phyloP scores from a whole-genome alignment of 2,329 filamentous ascomycete genomes.

The Drechmeria coniospora region DNA sequence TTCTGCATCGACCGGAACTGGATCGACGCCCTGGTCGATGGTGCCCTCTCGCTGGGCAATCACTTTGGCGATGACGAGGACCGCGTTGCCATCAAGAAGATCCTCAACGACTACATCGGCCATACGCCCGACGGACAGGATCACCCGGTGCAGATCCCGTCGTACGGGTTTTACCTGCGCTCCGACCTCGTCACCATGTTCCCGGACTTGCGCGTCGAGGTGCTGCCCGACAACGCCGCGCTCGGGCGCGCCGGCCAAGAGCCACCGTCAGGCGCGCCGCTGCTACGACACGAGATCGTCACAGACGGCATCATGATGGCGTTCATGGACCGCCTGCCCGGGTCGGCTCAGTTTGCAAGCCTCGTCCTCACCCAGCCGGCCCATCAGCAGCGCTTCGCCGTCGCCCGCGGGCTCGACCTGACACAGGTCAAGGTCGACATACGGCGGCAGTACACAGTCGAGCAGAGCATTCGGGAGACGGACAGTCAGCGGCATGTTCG shows the following conservation, averaged over 20 bases:
- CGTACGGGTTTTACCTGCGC: conserved; percentile 23
- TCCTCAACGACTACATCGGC: conserved; percentile 16
- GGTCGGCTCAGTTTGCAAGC: conserved; percentile 8
- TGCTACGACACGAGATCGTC: conserved; percentile 17
- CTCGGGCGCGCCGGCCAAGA: not conserved
- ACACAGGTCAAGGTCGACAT: conserved; percentile 5
- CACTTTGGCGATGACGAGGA: conserved; percentile 17
- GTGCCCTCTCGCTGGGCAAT: conserved; percentile 25
- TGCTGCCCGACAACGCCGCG: not conserved
- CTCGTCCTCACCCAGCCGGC: conserved; percentile 19
- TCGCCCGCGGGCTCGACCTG: conserved; percentile 6
- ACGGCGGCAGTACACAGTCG: conserved; percentile 10
- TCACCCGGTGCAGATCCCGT: conserved; percentile 16
- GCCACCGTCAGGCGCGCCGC: conserved; percentile 4
- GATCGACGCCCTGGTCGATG: conserved; percentile 26
- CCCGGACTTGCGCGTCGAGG: conserved; percentile 19
- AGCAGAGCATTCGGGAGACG: not conserved
- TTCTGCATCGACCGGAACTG: conserved; percentile 29
- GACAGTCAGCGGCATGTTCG: not conserved
- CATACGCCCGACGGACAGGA: conserved; percentile 3
- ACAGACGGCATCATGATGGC: conserved; percentile 16
- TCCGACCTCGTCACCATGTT: conserved; percentile 20
- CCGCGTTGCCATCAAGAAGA: conserved; percentile 10
- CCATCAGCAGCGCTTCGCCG: conserved; percentile 21
- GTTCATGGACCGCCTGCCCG: conserved; percentile 15